Conservation (phyloP, 2,329 filamentous ascomycete species). For the Helminthosporium solani region DNA sequence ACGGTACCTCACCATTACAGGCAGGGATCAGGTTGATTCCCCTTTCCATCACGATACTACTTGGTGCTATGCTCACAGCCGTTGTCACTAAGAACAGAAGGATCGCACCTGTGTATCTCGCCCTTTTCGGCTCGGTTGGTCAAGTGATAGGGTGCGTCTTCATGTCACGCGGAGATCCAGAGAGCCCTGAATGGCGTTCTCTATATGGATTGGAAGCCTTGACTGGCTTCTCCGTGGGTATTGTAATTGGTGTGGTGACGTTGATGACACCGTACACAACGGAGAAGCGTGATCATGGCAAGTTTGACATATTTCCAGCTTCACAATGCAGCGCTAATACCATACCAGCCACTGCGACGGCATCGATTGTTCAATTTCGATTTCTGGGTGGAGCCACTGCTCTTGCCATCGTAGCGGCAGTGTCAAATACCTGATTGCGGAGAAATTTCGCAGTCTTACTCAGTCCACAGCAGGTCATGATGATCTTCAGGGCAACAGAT, state of each 20-base stretch:
- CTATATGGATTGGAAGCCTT: slow-evolving; percentile 11
- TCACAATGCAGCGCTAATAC: neutral
- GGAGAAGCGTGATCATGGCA: slow-evolving; percentile 9
- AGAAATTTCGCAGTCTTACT: neutral
- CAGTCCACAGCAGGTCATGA: neutral
- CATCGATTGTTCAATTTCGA: slow-evolving; percentile 8
- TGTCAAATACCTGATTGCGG: slow-evolving; percentile 1
- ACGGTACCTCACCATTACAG: slow-evolving; percentile 1
- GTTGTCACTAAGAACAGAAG: slow-evolving; percentile 1
- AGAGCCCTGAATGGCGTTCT: no score
- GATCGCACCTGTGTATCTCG: slow-evolving; percentile 2
- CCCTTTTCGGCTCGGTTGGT: neutral
- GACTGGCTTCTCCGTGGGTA: slow-evolving; percentile 9
- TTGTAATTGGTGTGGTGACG: neutral
- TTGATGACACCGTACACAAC: slow-evolving; percentile 4
- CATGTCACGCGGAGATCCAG: slow-evolving; percentile 1
- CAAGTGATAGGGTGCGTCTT: slow-evolving; percentile 7
- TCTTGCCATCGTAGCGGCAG: slow-evolving; percentile 5
- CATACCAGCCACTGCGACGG: slow-evolving; percentile 2
- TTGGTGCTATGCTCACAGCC: slow-evolving; percentile 1
- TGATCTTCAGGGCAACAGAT: neutral
- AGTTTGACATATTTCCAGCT: neutral
- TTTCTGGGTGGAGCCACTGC: slow-evolving; percentile 6
- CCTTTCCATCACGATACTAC: neutral
- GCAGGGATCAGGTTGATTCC: slow-evolving; percentile 12